Evolutionary conservation across 2,329 filamentous ascomycete genomes (phyloP).

Genomic region (Penicillium sp.): DNA sequence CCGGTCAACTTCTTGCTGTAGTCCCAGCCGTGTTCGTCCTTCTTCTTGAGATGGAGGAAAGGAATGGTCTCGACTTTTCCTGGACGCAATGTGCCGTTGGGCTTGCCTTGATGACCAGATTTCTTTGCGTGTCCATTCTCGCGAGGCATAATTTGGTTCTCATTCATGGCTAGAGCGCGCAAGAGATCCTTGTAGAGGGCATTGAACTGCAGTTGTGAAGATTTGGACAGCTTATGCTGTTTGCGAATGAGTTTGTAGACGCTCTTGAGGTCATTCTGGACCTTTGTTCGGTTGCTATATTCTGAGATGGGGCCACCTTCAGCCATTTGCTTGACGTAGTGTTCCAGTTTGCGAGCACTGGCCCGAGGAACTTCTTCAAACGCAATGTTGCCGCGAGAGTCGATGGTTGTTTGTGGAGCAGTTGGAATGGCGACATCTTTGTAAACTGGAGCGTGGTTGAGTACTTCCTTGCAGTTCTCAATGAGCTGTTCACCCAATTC

Average conservation of each 20-base stretch:
- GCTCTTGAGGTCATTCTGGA: slow-evolving; percentile 88
- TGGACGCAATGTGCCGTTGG: slow-evolving; percentile 58
- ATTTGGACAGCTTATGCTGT: slow-evolving; percentile 96
- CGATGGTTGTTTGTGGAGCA: slow-evolving; percentile 86
- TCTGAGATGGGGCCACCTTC: slow-evolving; percentile 98
- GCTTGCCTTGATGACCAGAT: slow-evolving; percentile 48
- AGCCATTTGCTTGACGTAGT: slow-evolving; percentile 98
- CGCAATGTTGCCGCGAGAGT: slow-evolving; percentile 84
- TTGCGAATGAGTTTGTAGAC: slow-evolving; percentile 99
- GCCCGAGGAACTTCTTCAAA: slow-evolving; percentile 83
- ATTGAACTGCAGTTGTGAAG: slow-evolving; percentile 95
- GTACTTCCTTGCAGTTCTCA: slow-evolving; percentile 93
- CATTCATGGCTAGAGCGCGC: slow-evolving; percentile 93
- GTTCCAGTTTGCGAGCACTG: slow-evolving; percentile 93
- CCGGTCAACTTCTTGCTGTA: slow-evolving; percentile 99
- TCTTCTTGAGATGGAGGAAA: slow-evolving; percentile 96
- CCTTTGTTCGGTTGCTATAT: slow-evolving; percentile 96
- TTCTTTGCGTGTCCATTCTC: slow-evolving; percentile 66
- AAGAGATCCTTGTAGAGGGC: slow-evolving; percentile 89
- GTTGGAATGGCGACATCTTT: slow-evolving; percentile 94
- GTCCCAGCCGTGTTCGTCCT: slow-evolving; percentile 95
- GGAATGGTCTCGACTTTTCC: slow-evolving; percentile 97
- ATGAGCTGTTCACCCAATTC: slow-evolving; percentile 89
- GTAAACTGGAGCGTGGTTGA: slow-evolving; percentile 79
- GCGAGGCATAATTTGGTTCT: slow-evolving; percentile 90